A percentile compares a stretch with the other conserved stretches of the same genome.
Evolutionary conservation across 2,329 filamentous ascomycete species (phyloP).

Genomic region (Aspergillus ibericus): DNA sequence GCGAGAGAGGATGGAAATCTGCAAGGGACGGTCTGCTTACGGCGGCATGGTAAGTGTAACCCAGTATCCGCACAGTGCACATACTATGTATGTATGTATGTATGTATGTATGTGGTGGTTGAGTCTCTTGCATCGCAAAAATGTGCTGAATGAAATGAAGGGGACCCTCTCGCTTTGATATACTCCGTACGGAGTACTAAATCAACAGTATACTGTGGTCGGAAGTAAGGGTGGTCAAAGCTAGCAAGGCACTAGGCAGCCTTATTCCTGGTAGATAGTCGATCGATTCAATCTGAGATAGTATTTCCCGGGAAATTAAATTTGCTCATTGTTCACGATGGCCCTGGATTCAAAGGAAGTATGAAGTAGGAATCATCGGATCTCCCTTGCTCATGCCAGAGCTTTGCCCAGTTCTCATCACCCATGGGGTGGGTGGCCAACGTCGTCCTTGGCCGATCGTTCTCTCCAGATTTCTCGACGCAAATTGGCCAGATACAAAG

Average conservation of each 20-base stretch:
- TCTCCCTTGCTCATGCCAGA: conserved; percentile 4
- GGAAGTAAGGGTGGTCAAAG: neutral
- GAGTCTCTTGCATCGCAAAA: neutral
- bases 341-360: neutral
- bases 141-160: neutral
- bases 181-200: too few relatives aligned
- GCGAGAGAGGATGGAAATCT: neutral
- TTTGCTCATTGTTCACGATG: neutral
- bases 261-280: neutral
- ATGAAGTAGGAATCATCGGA: neutral
- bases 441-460: neutral
- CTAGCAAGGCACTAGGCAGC: neutral
- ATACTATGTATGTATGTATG: neutral
- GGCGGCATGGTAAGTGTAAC: neutral
- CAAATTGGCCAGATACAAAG: neutral
- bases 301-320: too few relatives aligned
- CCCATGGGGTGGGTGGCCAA: too few relatives aligned
- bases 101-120: neutral
- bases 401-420: neutral
- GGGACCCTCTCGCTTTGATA: neutral
- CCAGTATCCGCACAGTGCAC: neutral
- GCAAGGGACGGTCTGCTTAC: neutral
- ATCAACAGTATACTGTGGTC: neutral
- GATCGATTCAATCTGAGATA: too few relatives aligned
- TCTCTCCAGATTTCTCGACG: neutral